Evolutionary conservation across 306 rosid species (phyloP).

Genomic region (Prinsepia uniflora): DNA sequence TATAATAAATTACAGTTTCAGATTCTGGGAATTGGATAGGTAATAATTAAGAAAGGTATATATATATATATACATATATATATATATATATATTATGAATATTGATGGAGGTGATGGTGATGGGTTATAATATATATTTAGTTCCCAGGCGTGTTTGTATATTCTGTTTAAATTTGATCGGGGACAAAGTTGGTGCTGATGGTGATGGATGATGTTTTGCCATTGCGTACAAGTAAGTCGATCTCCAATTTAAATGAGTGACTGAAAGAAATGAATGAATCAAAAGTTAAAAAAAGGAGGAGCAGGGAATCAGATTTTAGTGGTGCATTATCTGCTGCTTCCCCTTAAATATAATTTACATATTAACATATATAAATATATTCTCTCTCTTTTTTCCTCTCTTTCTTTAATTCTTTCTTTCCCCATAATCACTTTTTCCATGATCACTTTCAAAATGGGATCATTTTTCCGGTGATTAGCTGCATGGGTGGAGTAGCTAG

Average conservation of each 20-base stretch:
- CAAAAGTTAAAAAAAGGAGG: conserved; percentile 33
- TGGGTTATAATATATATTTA: no score
- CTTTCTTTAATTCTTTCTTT: conserved; percentile 7
- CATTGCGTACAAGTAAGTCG: conserved; percentile 30
- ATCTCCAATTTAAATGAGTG: no score
- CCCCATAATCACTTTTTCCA: conserved; percentile 19
- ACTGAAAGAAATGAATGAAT: conserved; percentile 27
- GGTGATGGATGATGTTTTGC: conserved; percentile 35
- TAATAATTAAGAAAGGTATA: no score
- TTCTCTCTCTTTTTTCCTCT: conserved; percentile 9
- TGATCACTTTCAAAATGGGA: neutral
- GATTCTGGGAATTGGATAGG: no score
- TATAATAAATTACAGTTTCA: no score
- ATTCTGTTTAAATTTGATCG: conserved; percentile 13
- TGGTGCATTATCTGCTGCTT: conserved; percentile 21
- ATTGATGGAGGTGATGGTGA: no score
- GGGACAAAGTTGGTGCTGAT: conserved; percentile 37
- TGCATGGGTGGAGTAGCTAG: neutral
- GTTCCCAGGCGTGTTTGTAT: conserved; percentile 30
- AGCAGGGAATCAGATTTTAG: conserved; percentile 46
- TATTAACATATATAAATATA: no score
- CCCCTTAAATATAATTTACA: no score
- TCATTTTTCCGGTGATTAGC: conserved; percentile 23
- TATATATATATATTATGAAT: no score
- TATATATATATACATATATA: no score